phyloP scores from a whole-genome alignment of 441 rosid genomes.

The Erodium chrysanthum region DNA sequence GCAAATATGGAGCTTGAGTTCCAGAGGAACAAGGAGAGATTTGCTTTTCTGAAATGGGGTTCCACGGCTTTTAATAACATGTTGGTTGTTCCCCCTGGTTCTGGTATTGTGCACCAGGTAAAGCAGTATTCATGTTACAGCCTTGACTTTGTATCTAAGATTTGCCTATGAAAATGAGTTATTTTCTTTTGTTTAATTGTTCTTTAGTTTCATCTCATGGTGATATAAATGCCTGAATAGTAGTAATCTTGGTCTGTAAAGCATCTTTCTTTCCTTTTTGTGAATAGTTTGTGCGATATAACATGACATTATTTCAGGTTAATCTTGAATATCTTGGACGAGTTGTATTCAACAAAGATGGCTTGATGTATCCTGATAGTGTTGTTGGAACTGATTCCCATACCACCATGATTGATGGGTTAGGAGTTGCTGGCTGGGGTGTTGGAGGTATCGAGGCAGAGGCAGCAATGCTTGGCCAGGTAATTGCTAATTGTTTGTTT shows the following conservation, averaged over 20 bases:
- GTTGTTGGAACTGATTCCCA: constrained; percentile 98
- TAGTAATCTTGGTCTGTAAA: not conserved
- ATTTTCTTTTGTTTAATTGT: not conserved
- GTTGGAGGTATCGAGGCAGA: too few species aligned
- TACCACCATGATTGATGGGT: constrained; percentile 92
- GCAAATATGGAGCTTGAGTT: constrained; percentile 93
- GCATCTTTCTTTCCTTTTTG: not conserved
- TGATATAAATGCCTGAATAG: not conserved
- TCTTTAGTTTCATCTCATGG: not conserved
- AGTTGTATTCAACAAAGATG: constrained; percentile 80
- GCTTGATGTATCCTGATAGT: constrained; percentile 82
- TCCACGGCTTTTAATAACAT: constrained; percentile 81
- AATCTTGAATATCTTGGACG: constrained; percentile 96
- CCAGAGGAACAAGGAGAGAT: constrained; percentile 92
- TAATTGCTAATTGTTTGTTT: constrained; percentile 17
- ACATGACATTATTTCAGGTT: constrained; percentile 36
- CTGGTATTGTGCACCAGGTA: constrained; percentile 78
- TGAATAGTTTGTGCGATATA: too few species aligned
- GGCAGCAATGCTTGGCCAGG: constrained; percentile 90
- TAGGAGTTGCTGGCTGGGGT: too few species aligned
- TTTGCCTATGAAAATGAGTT: not conserved
- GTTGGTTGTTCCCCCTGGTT: constrained; percentile 54
- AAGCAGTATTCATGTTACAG: not conserved
- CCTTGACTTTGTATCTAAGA: not conserved
- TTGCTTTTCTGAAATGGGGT: constrained; percentile 97